These are phyloP conservation scores for Brasenia schreberi DNA, from an alignment of 164 flowering plant species.

Conservation along the genomic window DNA sequence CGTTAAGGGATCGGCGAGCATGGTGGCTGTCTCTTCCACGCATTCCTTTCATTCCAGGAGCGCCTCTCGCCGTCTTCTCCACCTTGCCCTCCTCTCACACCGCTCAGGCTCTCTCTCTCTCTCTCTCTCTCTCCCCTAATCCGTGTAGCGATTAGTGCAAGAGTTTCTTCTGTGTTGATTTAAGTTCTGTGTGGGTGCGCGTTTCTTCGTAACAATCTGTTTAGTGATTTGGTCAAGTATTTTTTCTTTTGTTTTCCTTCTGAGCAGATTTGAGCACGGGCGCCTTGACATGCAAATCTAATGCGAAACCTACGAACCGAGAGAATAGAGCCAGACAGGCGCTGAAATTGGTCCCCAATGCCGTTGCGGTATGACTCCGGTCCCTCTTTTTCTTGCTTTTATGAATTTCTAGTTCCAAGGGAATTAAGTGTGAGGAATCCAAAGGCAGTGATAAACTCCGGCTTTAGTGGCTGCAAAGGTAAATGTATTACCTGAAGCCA, in stretches of 20 bases:
- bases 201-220: not conserved
- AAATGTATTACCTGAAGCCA: not conserved
- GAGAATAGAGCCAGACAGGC: not conserved
- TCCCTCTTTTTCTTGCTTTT: not conserved
- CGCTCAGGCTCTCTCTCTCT: not conserved
- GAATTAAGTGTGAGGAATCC: too few relatives aligned
- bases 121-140: not conserved
- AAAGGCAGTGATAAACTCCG: too few relatives aligned
- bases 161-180: too few relatives aligned
- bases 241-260: too few relatives aligned
- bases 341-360: not conserved
- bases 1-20: not conserved
- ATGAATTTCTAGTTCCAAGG: too few relatives aligned
- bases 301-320: not conserved
- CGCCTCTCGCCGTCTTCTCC: not conserved
- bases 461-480: not conserved
- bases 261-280: not conserved
- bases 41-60: not conserved
- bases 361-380: not conserved
- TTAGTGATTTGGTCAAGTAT: not conserved
- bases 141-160: too few relatives aligned
- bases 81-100: not conserved
- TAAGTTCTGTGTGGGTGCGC: too few relatives aligned
- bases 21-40: not conserved
- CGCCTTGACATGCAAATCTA: not conserved